Evolutionary conservation across 192 early-diverging fungal species (phyloP).

Genomic region (Backusella mclennaniae): DNA sequence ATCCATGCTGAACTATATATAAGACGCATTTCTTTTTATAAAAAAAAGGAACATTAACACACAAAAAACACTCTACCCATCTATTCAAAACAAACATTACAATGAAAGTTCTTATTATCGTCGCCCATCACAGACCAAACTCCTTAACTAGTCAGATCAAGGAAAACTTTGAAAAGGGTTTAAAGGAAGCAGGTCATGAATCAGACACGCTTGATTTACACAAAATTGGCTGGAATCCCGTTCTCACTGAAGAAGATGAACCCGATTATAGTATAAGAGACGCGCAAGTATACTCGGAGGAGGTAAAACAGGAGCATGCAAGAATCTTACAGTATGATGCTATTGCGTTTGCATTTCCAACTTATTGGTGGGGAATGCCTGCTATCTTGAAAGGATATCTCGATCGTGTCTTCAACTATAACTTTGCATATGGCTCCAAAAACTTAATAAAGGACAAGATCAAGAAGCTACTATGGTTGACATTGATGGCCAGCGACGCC

Average conservation of each 20-base stretch:
- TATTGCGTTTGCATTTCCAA: neutral
- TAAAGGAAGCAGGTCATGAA: neutral
- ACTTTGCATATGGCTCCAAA: neutral
- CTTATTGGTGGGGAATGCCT: neutral
- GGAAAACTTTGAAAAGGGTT: neutral
- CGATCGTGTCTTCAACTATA: neutral
- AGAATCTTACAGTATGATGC: neutral
- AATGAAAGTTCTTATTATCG: neutral
- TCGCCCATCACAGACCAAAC: neutral
- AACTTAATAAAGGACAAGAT: neutral
- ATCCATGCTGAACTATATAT: too few species aligned
- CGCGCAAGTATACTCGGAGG: neutral
- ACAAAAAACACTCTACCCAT: too few species aligned
- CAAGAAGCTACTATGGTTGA: neutral
- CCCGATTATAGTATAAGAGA: neutral
- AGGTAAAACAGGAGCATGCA: neutral
- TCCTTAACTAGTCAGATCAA: neutral
- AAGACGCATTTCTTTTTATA: too few species aligned
- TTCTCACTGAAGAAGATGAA: neutral
- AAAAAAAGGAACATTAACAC: too few species aligned
- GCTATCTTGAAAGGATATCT: neutral
- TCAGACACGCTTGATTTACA: neutral
- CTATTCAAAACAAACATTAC: too few species aligned
- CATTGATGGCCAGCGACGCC: neutral
- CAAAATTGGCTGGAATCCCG: neutral